Percentiles rank a stretch among this genome's conserved stretches.
Conservation (phyloP, 345 rosid genomes). For the Ricinus communis region DNA sequence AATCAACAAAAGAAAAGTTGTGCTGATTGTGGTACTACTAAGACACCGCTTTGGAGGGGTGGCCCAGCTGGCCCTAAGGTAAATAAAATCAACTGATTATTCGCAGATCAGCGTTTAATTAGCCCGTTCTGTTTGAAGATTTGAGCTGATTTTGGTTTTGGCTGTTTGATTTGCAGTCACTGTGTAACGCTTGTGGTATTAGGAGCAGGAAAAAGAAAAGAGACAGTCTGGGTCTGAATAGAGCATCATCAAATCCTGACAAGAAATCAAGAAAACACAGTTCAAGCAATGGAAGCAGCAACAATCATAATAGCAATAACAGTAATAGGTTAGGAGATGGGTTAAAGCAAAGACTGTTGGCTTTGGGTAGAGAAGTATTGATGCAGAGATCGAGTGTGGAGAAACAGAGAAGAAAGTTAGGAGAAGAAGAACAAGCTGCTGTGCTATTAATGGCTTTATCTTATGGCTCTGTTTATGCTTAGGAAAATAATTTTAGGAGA, state of each 20-base stretch:
- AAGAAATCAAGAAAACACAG: constrained; percentile 44
- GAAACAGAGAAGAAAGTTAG: constrained; percentile 57
- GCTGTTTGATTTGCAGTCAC: constrained; percentile 47
- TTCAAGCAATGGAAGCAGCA: background rate
- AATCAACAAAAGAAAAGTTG: constrained; percentile 62
- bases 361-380: constrained; percentile 58
- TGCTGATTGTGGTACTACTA: constrained; percentile 84
- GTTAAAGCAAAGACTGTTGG: constrained; percentile 60
- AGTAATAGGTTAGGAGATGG: constrained; percentile 43
- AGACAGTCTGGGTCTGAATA: constrained; percentile 42
- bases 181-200: constrained; percentile 97
- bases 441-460: constrained; percentile 88
- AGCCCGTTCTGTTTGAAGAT: background rate
- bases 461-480: constrained; percentile 70
- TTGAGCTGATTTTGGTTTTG: constrained; percentile 9
- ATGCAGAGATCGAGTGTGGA: constrained; percentile 49
- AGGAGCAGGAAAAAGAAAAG: constrained; percentile 89
- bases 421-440: constrained; percentile 95
- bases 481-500: background rate
- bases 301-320: constrained; percentile 5
- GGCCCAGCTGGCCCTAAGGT: constrained; percentile 99
- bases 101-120: too few relatives aligned
- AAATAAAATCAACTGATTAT: background rate
- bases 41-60: constrained; percentile 96
- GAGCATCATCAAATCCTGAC: constrained; percentile 40